Evolutionary conservation across 2,329 filamentous ascomycete genomes (phyloP).

Genomic region (Spiromastix sp.): DNA sequence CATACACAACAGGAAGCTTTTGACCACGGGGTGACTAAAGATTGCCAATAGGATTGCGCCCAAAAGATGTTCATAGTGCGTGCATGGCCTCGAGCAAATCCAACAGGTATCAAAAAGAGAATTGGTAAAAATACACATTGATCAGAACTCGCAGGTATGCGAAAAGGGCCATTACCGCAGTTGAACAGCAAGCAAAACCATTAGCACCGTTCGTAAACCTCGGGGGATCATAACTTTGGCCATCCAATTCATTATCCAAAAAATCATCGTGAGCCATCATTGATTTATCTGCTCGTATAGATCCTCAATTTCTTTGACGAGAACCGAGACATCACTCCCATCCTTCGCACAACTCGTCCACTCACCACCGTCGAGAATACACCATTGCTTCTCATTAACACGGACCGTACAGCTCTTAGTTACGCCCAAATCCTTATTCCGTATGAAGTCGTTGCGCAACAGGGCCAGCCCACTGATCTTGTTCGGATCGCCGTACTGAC

Average conservation of each 20-base stretch:
- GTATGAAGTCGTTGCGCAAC: slow-evolving; percentile 38
- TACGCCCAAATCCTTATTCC: slow-evolving; percentile 50
- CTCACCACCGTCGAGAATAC: slow-evolving; percentile 65
- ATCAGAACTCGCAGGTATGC: too few species aligned
- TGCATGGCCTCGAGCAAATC: too few species aligned
- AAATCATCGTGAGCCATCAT: slow-evolving; percentile 1
- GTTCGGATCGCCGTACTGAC: slow-evolving; percentile 54
- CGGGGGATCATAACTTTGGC: too few species aligned
- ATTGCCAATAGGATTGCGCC: too few species aligned
- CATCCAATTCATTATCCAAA: slow-evolving; percentile 5
- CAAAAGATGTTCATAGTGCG: too few species aligned
- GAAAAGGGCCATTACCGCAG: too few species aligned
- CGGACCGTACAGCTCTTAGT: slow-evolving; percentile 69
- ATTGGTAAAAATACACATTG: too few species aligned
- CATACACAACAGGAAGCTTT: too few species aligned
- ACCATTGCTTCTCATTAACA: slow-evolving; percentile 69
- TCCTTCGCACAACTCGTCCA: slow-evolving; percentile 72
- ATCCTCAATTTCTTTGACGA: slow-evolving; percentile 68
- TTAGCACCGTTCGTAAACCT: too few species aligned
- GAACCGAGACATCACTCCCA: slow-evolving; percentile 44
- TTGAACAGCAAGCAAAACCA: too few species aligned
- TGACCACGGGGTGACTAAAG: too few species aligned
- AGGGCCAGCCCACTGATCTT: slow-evolving; percentile 41
- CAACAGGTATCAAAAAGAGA: too few species aligned
- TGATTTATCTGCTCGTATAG: slow-evolving; percentile 40